Percentiles rank a stretch among this genome's conserved stretches.
phyloP scores from a whole-genome alignment of 2,329 filamentous ascomycete species.

The Macrophomina phaseolina region DNA sequence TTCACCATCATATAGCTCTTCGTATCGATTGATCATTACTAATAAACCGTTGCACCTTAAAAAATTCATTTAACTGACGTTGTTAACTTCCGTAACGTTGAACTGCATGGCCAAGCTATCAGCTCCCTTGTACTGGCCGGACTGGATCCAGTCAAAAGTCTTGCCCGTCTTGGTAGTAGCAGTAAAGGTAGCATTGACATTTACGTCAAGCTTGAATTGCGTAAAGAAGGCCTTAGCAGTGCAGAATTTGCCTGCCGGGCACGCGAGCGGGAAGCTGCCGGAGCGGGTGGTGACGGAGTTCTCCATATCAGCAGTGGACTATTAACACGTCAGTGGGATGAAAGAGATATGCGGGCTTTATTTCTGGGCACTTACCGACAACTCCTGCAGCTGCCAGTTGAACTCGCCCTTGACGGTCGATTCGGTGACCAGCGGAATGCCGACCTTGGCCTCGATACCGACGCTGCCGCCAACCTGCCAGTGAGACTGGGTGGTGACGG shows the following conservation, averaged over 20 bases:
- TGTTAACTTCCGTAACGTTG: conserved; percentile 7
- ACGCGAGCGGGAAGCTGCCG: conserved; percentile 9
- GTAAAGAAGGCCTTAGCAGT: conserved; percentile 1
- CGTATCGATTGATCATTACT: neutral
- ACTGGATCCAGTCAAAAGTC: neutral
- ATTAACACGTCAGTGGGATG: neutral
- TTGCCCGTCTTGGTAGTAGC: neutral
- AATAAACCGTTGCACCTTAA: too few relatives aligned
- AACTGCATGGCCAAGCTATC: conserved; percentile 11
- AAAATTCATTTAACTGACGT: neutral
- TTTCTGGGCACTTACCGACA: neutral
- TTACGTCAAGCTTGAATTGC: conserved; percentile 6
- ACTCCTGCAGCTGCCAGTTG: conserved; percentile 5
- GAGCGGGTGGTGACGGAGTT: conserved; percentile 7
- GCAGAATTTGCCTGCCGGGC: conserved; percentile 4
- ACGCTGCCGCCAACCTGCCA: conserved; percentile 13
- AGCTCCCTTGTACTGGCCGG: neutral
- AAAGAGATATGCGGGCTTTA: neutral
- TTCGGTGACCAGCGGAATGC: neutral
- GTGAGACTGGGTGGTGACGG: neutral
- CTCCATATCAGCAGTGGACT: neutral
- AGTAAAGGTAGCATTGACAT: conserved; percentile 1
- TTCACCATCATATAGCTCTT: too few relatives aligned
- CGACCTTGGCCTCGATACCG: neutral
- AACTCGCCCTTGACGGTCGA: neutral